Base-by-base conservation (phyloP, 768 basidiomycete species). In the Lentinula sp. region DNA sequence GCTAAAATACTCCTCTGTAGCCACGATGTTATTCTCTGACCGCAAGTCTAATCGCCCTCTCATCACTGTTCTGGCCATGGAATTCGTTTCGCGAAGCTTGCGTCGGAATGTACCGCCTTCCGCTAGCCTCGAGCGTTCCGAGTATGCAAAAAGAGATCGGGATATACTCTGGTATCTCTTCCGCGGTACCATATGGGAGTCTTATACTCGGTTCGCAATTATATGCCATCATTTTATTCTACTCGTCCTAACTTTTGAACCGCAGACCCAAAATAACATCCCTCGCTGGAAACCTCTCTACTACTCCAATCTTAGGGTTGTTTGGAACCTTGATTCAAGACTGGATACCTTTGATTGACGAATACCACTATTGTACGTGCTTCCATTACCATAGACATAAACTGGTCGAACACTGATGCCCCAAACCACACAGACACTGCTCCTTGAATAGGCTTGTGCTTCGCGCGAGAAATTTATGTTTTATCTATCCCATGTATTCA, bases 291-390 rank as follows among this genome's bases (percentile, higher is more conserved):
- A 76, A 71, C 46, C 79, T 84, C 18, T 76, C 83, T 3, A 76
- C 76, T 60, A 79, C 78, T 49, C 91, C 91, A 15, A 55, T 93
- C 32, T 67, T 94, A 32, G 83, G 86, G n/a, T 69, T 92, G 52
- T 72, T 91, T 43, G 79, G 90, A 64, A 82, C 85, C 28, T 74
- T 94, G 61, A 70, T 91, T 61, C 86, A 84, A 64, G 91, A 93
- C 67, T 94, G 93, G 92, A 85, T 94, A 64, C 93, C 91, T 18
- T 74, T 94, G 70, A 90, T 94, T 62, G 85, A 94, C 70, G 90
- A 91, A 69, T 94, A 94, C 75, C 87, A 94, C 76, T 94, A 94
- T 79, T 94, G 92, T 92, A 68, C 62, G 92, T 41, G 28, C n/a
- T 41, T 6, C 20, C 15, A 28, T 28, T 28, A 28, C 28, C 28